Base-by-base conservation (phyloP, 345 rosid species). In the Eucalyptus grandis region DNA sequence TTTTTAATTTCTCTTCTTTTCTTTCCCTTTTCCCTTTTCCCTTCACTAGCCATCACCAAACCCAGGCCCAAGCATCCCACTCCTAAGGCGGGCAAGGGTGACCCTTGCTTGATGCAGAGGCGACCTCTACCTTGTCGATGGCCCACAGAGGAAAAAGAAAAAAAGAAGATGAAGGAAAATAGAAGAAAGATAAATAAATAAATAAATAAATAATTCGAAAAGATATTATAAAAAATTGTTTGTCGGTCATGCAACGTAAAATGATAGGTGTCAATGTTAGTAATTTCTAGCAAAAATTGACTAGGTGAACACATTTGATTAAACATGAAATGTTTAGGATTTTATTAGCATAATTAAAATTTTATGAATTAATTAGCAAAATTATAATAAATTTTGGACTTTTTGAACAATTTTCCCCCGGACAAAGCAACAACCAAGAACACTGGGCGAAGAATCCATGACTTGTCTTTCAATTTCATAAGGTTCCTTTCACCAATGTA, bases 141-240 rank as follows among this genome's bases (percentile, higher is more conserved):
- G 62, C 30, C 13, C 0, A 3, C 1, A 56, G 0, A 4, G 62
- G 62, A 10, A 56, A 56, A 24, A 22, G 0, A 24, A 9, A 24
- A 54, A 56, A 56, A 0, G 2, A 22, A 56, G 22, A 49, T 13
- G 1, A 19, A 54, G 7, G 10, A 24, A 24, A 19, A 53, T 7
- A 22, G 5, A 60, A 11, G 31, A 26, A 58, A 11, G 26, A 58
- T 2, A 24, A 9, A 9, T 11, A 4, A 12, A 49, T 0, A 46
- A 49, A 49, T 0, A 3, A 4, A 1, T 22, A 22, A 56, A 26
- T 0, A 12, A 27, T 5, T 27, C 0, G 0, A 22, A 56, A 27
- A 11, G 5, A 56, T 21, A 4, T 56, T 27, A 30, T 62, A 5
- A 60, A 12, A 60, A 62, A 12, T 27, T 62, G 2, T 27, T 11